A percentile compares a stretch with the other conserved stretches of the same genome.
phyloP scores from a whole-genome alignment of 352 stramenopile genomes.

The Pseudoperonospora humuli region DNA sequence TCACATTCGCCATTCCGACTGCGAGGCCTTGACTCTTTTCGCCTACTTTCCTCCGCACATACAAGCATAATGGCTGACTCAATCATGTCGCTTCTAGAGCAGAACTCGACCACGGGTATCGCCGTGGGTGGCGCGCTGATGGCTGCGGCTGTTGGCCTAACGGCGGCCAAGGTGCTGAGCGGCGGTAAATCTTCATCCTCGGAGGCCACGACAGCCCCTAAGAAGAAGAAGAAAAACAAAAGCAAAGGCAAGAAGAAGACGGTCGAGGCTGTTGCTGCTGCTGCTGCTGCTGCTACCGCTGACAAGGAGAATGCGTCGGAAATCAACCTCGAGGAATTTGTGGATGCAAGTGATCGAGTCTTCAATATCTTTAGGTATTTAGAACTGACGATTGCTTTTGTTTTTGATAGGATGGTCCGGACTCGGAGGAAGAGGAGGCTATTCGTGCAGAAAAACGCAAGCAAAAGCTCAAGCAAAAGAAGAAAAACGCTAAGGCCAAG shows the following conservation, averaged over 20 bases:
- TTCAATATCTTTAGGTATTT: constrained; percentile 1
- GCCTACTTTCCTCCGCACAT: not conserved
- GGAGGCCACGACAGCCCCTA: constrained; percentile 14
- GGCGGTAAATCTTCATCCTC: constrained; percentile 25
- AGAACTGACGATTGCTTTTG: not conserved
- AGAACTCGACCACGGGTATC: constrained; percentile 49
- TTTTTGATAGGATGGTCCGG: constrained; percentile 43
- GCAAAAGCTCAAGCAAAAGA: constrained; percentile 76
- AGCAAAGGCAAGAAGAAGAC: constrained; percentile 54
- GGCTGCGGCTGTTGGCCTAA: constrained; percentile 56
- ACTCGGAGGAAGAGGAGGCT: constrained; percentile 76
- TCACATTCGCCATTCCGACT: too few relatives aligned
- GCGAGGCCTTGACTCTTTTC: not conserved
- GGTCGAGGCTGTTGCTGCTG: constrained; percentile 2
- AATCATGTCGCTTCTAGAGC: constrained; percentile 55
- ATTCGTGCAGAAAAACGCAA: constrained; percentile 73
- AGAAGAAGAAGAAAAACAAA: constrained; percentile 63
- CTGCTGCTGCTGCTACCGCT: not conserved
- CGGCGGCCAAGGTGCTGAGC: constrained; percentile 55
- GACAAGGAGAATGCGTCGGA: constrained; percentile 25
- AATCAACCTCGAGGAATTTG: constrained; percentile 71
- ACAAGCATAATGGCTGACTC: constrained; percentile 45
- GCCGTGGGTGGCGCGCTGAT: constrained; percentile 63
- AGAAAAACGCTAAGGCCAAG: constrained; percentile 74
- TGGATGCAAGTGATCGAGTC: constrained; percentile 21